Percentiles rank a stretch among this genome's conserved stretches.
phyloP scores from a whole-genome alignment of 495 filamentous ascomycete genomes.

The Daldinia childiae region DNA sequence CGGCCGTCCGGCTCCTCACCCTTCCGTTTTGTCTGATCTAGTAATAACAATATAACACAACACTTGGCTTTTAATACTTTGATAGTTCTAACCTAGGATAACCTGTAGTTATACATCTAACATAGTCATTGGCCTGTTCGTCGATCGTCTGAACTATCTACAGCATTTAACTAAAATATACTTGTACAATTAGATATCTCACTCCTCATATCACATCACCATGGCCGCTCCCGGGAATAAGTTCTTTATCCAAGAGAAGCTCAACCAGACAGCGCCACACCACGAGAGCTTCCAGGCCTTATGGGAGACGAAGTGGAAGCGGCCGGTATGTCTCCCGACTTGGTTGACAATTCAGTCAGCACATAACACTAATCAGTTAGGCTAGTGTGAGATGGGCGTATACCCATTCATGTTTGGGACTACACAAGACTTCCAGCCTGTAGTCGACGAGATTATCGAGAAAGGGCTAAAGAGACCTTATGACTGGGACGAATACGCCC shows the following conservation, averaged over 20 bases:
- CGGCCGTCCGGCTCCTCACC: neutral
- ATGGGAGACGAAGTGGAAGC: slow-evolving; percentile 82
- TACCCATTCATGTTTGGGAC: slow-evolving; percentile 79
- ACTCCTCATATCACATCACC: neutral
- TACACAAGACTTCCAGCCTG: slow-evolving; percentile 71
- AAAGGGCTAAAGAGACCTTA: slow-evolving; percentile 48
- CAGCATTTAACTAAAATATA: neutral
- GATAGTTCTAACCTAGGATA: neutral
- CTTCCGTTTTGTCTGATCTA: slow-evolving; percentile 6
- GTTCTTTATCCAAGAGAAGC: slow-evolving; percentile 40
- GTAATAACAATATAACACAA: neutral
- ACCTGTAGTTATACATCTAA: neutral
- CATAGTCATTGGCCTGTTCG: neutral
- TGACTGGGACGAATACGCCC: slow-evolving; percentile 70
- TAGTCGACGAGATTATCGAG: slow-evolving; percentile 56
- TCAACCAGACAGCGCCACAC: slow-evolving; percentile 52
- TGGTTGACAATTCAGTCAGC: neutral
- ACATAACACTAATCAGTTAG: neutral
- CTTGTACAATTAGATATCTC: neutral
- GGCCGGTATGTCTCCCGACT: slow-evolving; percentile 54
- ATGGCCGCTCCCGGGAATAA: slow-evolving; percentile 43
- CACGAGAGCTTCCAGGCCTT: slow-evolving; percentile 72
- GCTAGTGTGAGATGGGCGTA: slow-evolving; percentile 66
- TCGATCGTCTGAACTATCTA: neutral
- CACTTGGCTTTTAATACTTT: neutral